Base-by-base conservation (phyloP, 805 yeast species). In the Dipodascus geniculatus region DNA sequence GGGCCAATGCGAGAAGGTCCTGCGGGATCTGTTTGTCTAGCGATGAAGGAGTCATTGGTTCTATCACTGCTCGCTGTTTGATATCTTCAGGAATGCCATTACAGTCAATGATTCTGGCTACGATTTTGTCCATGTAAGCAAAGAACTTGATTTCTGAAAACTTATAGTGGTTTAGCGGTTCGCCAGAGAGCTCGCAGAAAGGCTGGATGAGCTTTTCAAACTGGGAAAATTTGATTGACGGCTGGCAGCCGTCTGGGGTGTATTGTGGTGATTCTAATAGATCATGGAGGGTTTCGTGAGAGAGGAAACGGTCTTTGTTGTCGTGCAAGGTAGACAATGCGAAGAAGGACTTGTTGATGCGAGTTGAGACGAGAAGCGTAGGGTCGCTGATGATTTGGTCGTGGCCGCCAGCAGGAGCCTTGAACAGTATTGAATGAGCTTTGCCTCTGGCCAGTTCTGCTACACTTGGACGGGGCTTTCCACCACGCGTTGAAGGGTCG, bases 261-360 rank as follows among this genome's bases (percentile, higher is more conserved):
- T 20, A 23, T 17, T 48, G 57, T 20, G 51, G 49, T 33, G 28
- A 42, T 17, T 53, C 57, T 49, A 31, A 22, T 33, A 58, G 49
- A 38, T 65, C 68, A 22, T 61, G 61, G 38, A 66, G 48, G 22
- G 61, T 53, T 22, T 64, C 68, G 28, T 58, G 49, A 3, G 66
- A 63, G 42, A 65, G 53, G 23, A 56, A 55, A 28, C 57, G 55
- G 14, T 23, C 16, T 14, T 57, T 47, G 49, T 58, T 51, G 16
- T 17, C 52, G 48, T 48, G 56, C 14, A 67, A 55, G 2, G 59
- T 55, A 1, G 58, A 59, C 19, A 67, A 50, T 1, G 63, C 51
- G 8, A 66, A 51, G 52, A 59, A 65, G 11, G 64, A 33, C 1
- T 66, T 63, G 50, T 65, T 59, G 16, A 65, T 49, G 1, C 68